These are phyloP conservation scores for Lobulomyces angularis DNA, from an alignment of 192 early-diverging fungal species.

Conservation along the genomic window DNA sequence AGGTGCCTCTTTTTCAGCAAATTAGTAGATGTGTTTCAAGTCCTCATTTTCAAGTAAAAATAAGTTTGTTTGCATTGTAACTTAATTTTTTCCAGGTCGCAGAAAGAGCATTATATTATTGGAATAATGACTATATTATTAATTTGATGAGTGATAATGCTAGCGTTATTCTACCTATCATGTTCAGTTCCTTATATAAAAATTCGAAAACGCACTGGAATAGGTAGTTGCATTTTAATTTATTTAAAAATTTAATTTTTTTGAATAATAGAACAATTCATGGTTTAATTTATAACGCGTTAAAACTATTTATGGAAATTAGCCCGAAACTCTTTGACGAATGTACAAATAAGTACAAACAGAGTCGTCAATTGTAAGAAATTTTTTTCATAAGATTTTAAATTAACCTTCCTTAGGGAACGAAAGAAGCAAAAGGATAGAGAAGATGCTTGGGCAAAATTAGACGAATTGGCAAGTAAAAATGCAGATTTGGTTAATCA, in stretches of 20 bases:
- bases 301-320: constrained; percentile 96
- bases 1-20: constrained; percentile 83
- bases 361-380: constrained; percentile 69
- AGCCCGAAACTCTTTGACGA: constrained; percentile 92
- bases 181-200: constrained; percentile 85
- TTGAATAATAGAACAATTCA: constrained; percentile 68
- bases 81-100: constrained; percentile 54
- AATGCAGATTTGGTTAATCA: constrained; percentile 33
- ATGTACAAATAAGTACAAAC: constrained; percentile 86
- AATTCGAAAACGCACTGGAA: constrained; percentile 98
- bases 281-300: constrained; percentile 89
- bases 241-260: constrained; percentile 6
- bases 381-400: neutral
- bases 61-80: neutral
- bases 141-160: constrained; percentile 92
- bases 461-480: constrained; percentile 43
- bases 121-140: constrained; percentile 98
- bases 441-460: constrained; percentile 63
- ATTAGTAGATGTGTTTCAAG: constrained; percentile 87
- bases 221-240: constrained; percentile 35
- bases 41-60: constrained; percentile 85
- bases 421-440: constrained; percentile 68
- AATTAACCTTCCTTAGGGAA: constrained; percentile 38
- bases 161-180: constrained; percentile 80
- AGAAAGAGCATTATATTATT: constrained; percentile 92